These are phyloP conservation scores for Zostera marina DNA, from an alignment of 116 monocot species.

Conservation along the genomic window DNA sequence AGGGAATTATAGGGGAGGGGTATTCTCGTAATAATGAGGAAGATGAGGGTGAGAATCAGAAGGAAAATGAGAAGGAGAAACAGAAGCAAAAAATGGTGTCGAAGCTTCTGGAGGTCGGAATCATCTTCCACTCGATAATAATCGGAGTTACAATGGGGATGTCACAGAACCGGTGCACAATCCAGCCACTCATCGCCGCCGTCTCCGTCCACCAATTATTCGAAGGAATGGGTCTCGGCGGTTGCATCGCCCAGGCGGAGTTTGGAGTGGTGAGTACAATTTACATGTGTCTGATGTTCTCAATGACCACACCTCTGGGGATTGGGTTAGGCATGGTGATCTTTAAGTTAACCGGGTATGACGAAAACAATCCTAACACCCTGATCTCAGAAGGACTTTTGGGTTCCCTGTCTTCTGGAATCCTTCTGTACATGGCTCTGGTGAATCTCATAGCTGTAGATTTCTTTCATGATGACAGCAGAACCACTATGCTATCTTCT, in stretches of 20 bases:
- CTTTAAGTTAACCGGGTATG: slow-evolving; percentile 70
- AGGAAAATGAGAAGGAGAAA: slow-evolving; percentile 51
- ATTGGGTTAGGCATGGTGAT: slow-evolving; percentile 70
- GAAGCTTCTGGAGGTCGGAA: slow-evolving; percentile 87
- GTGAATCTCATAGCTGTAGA: slow-evolving; percentile 81
- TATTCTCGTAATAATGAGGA: background rate
- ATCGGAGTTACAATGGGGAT: slow-evolving; percentile 90
- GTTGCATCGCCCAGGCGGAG: slow-evolving; percentile 97
- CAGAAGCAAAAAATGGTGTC: slow-evolving; percentile 94
- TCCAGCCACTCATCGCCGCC: slow-evolving; percentile 63
- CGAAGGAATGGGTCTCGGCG: slow-evolving; percentile 93
- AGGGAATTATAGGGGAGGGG: slow-evolving; percentile 6
- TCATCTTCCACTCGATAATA: slow-evolving; percentile 89
- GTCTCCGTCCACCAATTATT: slow-evolving; percentile 88
- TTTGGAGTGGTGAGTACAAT: slow-evolving; percentile 49
- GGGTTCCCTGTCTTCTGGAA: slow-evolving; percentile 73
- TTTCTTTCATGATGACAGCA: slow-evolving; percentile 90
- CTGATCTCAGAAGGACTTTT: slow-evolving; percentile 71
- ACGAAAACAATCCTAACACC: slow-evolving; percentile 66
- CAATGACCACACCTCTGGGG: slow-evolving; percentile 70
- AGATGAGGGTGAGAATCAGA: slow-evolving; percentile 1
- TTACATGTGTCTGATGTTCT: slow-evolving; percentile 87
- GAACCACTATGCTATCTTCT: slow-evolving; percentile 53
- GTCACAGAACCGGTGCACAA: slow-evolving; percentile 89
- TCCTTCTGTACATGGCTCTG: slow-evolving; percentile 83